These are phyloP conservation scores for Oidium heveae DNA, from an alignment of 2,329 filamentous ascomycete genomes.

Conservation along the genomic window DNA sequence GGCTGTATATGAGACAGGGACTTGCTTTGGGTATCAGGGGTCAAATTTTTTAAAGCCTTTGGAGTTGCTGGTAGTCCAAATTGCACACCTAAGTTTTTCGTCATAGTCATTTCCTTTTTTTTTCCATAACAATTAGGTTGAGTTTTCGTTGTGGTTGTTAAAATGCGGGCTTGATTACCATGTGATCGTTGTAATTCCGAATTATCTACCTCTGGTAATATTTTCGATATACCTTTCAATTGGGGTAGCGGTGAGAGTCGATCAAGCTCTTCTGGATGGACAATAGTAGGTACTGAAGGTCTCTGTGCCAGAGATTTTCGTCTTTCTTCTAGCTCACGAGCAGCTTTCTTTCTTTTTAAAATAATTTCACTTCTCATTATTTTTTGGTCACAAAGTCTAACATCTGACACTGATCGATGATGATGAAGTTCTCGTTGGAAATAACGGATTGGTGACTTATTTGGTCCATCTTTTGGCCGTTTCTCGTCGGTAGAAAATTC, in stretches of 20 bases:
- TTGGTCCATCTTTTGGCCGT: not conserved
- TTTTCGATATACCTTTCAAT: not conserved
- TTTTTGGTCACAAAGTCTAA: slow-evolving; percentile 27
- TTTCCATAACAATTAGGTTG: slow-evolving; percentile 12
- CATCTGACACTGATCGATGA: slow-evolving; percentile 19
- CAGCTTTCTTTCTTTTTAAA: slow-evolving; percentile 47
- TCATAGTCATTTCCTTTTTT: slow-evolving; percentile 6
- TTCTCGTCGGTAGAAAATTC: not conserved
- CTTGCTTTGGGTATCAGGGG: not conserved
- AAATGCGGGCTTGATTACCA: slow-evolving; percentile 13
- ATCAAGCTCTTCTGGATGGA: slow-evolving; percentile 37
- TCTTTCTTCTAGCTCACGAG: slow-evolving; percentile 69
- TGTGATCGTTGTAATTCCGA: slow-evolving; percentile 16
- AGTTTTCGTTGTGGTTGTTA: slow-evolving; percentile 14
- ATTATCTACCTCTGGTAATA: not conserved
- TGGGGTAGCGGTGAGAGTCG: not conserved
- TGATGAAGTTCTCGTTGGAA: slow-evolving; percentile 3
- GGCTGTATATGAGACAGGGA: not conserved
- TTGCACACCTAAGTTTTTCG: slow-evolving; percentile 21
- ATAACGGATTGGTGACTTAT: not conserved
- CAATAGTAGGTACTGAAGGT: slow-evolving; percentile 56
- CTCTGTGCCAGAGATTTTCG: slow-evolving; percentile 61
- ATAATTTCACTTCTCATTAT: slow-evolving; percentile 33
- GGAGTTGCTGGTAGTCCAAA: slow-evolving; percentile 78
- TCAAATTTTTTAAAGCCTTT: slow-evolving; percentile 59